These are phyloP conservation scores for Bryoerythrophyllum caledonicum DNA, from an alignment of 225 moss, liverwort and hornwort genomes.

Conservation along the genomic window DNA sequence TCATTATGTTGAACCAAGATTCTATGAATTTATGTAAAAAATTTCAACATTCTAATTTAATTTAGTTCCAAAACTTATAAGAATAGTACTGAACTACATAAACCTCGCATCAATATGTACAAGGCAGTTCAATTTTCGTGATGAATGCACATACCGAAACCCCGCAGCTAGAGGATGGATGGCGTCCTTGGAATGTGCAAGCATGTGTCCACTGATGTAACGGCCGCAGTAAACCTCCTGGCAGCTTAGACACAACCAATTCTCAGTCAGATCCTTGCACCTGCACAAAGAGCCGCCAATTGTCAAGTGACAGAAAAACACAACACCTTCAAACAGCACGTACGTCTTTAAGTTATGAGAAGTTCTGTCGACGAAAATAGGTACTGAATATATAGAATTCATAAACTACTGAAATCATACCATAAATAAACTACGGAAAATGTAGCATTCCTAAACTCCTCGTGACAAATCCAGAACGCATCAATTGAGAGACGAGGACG, in stretches of 20 bases:
- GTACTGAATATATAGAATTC: background rate
- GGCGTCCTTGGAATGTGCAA: slow-evolving; percentile 53
- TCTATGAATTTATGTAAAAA: too few relatives aligned
- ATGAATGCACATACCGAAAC: slow-evolving; percentile 33
- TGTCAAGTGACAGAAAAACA: slow-evolving; percentile 7
- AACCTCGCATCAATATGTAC: too few relatives aligned
- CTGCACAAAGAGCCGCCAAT: slow-evolving; percentile 30
- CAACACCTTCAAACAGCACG: background rate
- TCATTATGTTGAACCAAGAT: too few relatives aligned
- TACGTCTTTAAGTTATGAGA: background rate
- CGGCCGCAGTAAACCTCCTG: slow-evolving; percentile 59
- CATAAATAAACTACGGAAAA: too few relatives aligned
- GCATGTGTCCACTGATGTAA: slow-evolving; percentile 65
- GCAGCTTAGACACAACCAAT: slow-evolving; percentile 64
- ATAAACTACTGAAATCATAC: too few relatives aligned
- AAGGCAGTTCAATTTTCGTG: too few relatives aligned
- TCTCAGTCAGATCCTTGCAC: slow-evolving; percentile 56
- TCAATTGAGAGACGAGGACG: background rate
- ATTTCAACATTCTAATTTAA: too few relatives aligned
- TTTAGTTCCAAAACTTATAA: too few relatives aligned
- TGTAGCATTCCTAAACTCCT: background rate
- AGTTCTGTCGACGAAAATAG: background rate
- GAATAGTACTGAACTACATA: too few relatives aligned
- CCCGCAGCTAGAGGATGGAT: slow-evolving; percentile 58
- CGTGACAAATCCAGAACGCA: background rate